phyloP scores from a whole-genome alignment of 305 asterid genomes.

The Lippia alba region DNA sequence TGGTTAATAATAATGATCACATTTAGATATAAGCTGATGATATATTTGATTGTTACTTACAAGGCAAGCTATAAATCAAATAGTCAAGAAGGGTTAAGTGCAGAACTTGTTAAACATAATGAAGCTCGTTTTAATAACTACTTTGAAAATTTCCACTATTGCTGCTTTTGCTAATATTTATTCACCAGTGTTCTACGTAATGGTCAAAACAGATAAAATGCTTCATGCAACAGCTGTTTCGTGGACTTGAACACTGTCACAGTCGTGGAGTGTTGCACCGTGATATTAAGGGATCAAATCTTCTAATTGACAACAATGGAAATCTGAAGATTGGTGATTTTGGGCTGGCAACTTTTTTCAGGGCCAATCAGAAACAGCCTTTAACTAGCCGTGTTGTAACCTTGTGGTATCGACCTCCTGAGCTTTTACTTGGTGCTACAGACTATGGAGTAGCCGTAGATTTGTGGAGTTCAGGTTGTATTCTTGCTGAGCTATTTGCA shows the following conservation, averaged over 20 bases:
- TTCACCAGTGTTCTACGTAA: constrained; percentile 7
- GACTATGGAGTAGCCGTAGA: constrained; percentile 82
- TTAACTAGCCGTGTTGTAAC: constrained; percentile 93
- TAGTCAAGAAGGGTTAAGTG: background rate
- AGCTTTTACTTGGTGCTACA: constrained; percentile 85
- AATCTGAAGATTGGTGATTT: constrained; percentile 87
- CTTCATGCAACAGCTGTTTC: constrained; percentile 79
- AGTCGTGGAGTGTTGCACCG: constrained; percentile 82
- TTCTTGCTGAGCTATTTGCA: constrained; percentile 79
- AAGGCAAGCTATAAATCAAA: constrained; percentile 8
- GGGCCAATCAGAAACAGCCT: constrained; percentile 67
- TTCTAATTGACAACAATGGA: constrained; percentile 69
- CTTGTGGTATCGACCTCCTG: constrained; percentile 93
- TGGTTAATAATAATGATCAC: constrained; percentile 7
- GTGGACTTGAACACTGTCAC: constrained; percentile 90
- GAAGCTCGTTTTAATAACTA: background rate
- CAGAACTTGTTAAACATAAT: constrained; percentile 7
- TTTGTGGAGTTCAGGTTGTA: constrained; percentile 93
- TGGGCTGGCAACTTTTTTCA: constrained; percentile 80
- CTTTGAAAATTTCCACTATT: background rate
- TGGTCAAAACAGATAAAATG: constrained; percentile 72
- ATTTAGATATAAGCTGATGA: background rate
- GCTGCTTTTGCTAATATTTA: constrained; percentile 5
- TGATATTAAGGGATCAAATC: constrained; percentile 87
- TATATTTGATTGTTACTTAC: background rate